Conservation (phyloP, 2,329 filamentous ascomycete species). For the Aplosporella prunicola region DNA sequence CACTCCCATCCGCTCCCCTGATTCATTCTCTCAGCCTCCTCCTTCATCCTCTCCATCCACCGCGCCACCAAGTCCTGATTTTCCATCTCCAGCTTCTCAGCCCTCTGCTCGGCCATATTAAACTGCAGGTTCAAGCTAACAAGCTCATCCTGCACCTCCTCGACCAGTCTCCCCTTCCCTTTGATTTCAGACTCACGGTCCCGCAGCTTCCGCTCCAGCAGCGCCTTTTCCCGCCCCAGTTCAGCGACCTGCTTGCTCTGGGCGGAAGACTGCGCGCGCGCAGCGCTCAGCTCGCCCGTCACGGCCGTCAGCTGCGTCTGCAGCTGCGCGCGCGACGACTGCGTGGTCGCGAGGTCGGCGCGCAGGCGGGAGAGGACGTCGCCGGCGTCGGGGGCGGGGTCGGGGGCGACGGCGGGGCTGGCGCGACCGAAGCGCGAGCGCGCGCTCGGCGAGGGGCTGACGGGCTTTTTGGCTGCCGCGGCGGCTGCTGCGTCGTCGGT, state of each 20-base stretch:
- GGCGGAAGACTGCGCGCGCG: constrained; percentile 51
- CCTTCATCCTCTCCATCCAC: constrained; percentile 82
- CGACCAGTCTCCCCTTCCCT: constrained; percentile 73
- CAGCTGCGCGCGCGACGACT: constrained; percentile 62
- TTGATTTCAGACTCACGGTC: constrained; percentile 80
- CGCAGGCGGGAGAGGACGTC: constrained; percentile 25
- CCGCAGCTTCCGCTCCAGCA: constrained; percentile 56
- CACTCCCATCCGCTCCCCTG: constrained; percentile 5
- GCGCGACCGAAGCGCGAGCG: constrained; percentile 13
- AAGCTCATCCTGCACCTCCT: constrained; percentile 88
- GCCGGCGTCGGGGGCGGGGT: constrained; percentile 13
- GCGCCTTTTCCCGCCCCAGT: constrained; percentile 53
- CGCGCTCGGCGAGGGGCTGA: constrained; percentile 3
- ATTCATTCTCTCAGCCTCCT: constrained; percentile 85
- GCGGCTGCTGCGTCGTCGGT: too few relatives aligned
- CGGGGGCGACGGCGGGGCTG: constrained; percentile 18
- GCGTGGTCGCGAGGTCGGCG: constrained; percentile 64
- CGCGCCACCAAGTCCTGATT: constrained; percentile 83
- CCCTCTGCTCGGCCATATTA: constrained; percentile 71
- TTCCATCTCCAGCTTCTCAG: constrained; percentile 63
- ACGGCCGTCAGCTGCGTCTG: constrained; percentile 54
- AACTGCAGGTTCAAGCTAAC: constrained; percentile 79
- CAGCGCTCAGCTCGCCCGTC: constrained; percentile 53
- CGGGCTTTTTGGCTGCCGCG: not conserved
- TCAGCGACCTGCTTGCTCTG: constrained; percentile 53